These are phyloP conservation scores for Cladophialophora immunda DNA, from an alignment of 2,329 filamentous ascomycete species.

Conservation along the genomic window DNA sequence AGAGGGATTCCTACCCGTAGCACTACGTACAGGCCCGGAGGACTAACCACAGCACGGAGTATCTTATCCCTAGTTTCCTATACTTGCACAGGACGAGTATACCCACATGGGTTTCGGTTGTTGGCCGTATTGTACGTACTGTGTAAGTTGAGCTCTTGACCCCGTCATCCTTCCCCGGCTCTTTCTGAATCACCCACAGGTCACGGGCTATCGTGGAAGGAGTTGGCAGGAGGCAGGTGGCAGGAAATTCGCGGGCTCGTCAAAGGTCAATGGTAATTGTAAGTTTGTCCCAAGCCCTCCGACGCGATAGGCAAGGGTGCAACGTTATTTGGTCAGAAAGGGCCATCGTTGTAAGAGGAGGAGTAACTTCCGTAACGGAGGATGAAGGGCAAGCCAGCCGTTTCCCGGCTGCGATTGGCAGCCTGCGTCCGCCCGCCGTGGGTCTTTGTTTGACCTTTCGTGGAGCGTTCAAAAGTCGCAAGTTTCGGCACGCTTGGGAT, in stretches of 20 bases:
- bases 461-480: slow-evolving; percentile 35
- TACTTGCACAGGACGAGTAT: slow-evolving; percentile 3
- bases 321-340: slow-evolving; percentile 15
- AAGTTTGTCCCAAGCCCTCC: slow-evolving; percentile 11
- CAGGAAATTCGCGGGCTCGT: slow-evolving; percentile 14
- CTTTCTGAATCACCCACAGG: neutral
- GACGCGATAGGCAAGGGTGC: slow-evolving; percentile 23
- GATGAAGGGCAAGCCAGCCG: slow-evolving; percentile 23
- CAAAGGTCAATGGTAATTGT: slow-evolving; percentile 4
- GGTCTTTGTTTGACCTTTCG: slow-evolving; percentile 34
- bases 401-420: slow-evolving; percentile 33
- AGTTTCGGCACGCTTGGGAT: slow-evolving; percentile 32
- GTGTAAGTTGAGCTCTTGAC: neutral
- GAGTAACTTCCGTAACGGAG: slow-evolving; percentile 14
- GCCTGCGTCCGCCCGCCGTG: slow-evolving; percentile 34
- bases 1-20: slow-evolving; percentile 4
- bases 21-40: neutral
- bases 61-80: neutral
- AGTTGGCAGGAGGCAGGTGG: slow-evolving; percentile 15
- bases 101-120: slow-evolving; percentile 4
- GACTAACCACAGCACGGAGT: neutral
- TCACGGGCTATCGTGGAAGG: neutral
- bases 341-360: slow-evolving; percentile 25
- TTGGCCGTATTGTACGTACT: neutral
- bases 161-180: neutral